phyloP scores from a whole-genome alignment of 176 grass and related monocot species.

The Chloris gayana region DNA sequence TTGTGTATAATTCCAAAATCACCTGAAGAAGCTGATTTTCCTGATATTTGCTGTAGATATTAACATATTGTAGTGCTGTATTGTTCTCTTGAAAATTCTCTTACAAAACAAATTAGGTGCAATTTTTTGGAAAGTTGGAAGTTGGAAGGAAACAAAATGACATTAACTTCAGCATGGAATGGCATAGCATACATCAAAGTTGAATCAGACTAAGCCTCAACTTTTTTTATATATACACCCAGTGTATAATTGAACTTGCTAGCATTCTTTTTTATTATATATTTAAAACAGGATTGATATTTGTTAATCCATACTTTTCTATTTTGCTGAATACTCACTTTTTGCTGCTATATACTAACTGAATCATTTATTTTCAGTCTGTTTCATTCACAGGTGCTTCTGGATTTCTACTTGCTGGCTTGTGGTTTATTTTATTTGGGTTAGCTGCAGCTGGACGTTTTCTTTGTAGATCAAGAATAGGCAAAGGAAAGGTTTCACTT shows the following conservation, averaged over 20 bases:
- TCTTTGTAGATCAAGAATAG: slow-evolving; percentile 57
- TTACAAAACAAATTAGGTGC: not conserved
- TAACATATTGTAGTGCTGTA: not conserved
- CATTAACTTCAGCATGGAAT: not conserved
- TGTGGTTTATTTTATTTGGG: slow-evolving; percentile 74
- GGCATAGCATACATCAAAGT: not conserved
- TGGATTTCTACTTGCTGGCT: slow-evolving; percentile 64
- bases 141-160: not conserved
- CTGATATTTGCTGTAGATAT: not conserved
- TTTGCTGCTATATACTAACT: not conserved
- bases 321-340: not conserved
- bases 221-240: not conserved
- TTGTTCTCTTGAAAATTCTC: slow-evolving; percentile 4
- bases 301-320: not conserved
- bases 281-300: not conserved
- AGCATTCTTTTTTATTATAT: not conserved
- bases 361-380: slow-evolving; percentile 67
- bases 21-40: not conserved
- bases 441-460: slow-evolving; percentile 47
- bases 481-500: slow-evolving; percentile 52
- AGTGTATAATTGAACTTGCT: not conserved
- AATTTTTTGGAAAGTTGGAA: not conserved
- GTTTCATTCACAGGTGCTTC: slow-evolving; percentile 82
- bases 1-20: not conserved
- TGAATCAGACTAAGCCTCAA: not conserved